Conservation (phyloP, 371 early-diverging fungal genomes). For the Mucor saturninus region DNA sequence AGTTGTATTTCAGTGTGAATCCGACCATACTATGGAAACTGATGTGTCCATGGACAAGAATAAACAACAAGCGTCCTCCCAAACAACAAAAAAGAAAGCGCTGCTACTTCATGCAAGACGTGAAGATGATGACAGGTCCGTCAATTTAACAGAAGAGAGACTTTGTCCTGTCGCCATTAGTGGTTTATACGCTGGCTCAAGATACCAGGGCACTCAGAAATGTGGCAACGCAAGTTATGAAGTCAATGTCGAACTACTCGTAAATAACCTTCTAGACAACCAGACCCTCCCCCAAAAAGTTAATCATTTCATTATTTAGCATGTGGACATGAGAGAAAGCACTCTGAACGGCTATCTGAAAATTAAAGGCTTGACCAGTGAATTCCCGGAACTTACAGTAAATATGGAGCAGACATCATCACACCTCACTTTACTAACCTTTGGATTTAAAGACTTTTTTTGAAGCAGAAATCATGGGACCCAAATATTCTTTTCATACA, state of each 20-base stretch:
- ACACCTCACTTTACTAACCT: background rate
- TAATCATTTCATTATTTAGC: slow-evolving; percentile 37
- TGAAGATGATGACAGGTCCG: slow-evolving; percentile 20
- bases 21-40: slow-evolving; percentile 13
- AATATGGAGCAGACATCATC: background rate
- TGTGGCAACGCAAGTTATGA: slow-evolving; percentile 68
- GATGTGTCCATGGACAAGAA: background rate
- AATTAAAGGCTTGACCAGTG: slow-evolving; percentile 77
- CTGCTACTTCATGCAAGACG: slow-evolving; percentile 21
- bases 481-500: slow-evolving; percentile 77
- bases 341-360: slow-evolving; percentile 75
- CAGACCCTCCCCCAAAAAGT: background rate
- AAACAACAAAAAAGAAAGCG: slow-evolving; percentile 6
- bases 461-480: slow-evolving; percentile 80
- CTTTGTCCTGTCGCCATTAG: slow-evolving; percentile 14
- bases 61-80: background rate
- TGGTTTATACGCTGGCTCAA: slow-evolving; percentile 60
- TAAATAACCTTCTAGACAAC: slow-evolving; percentile 24
- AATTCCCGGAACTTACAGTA: slow-evolving; percentile 73
- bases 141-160: slow-evolving; percentile 22
- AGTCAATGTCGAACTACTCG: slow-evolving; percentile 73
- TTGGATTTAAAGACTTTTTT: slow-evolving; percentile 63
- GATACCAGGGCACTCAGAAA: slow-evolving; percentile 69
- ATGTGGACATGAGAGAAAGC: slow-evolving; percentile 71
- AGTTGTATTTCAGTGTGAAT: background rate